Percentiles rank a stretch among this genome's conserved stretches.
phyloP scores from a whole-genome alignment of 2,329 filamentous ascomycete species.

The Neofusicoccum kwambonambiense region DNA sequence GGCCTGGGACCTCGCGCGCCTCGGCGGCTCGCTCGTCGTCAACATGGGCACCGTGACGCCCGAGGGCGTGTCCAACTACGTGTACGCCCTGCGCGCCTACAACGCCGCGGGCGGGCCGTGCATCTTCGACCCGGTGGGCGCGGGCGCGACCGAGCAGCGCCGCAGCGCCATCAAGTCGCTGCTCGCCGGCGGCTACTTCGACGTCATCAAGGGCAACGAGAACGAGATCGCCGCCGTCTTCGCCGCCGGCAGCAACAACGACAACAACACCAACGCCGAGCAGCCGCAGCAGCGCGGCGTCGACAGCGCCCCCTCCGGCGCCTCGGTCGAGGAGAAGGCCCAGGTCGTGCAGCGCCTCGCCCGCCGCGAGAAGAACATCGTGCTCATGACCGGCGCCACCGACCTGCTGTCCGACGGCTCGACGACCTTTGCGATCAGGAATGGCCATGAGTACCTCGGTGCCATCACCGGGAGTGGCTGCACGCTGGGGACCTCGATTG shows the following conservation, averaged over 20 bases:
- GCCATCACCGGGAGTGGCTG: slow-evolving; percentile 76
- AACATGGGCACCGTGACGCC: slow-evolving; percentile 93
- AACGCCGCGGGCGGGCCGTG: slow-evolving; percentile 74
- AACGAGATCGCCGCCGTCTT: slow-evolving; percentile 74
- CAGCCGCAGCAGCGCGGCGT: slow-evolving; percentile 72
- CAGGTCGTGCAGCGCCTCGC: slow-evolving; percentile 67
- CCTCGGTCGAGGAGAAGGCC: slow-evolving; percentile 56
- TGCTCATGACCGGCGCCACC: slow-evolving; percentile 77
- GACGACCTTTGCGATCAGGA: slow-evolving; percentile 65
- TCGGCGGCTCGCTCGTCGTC: slow-evolving; percentile 78
- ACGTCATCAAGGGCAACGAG: slow-evolving; percentile 93
- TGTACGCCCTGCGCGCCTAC: slow-evolving; percentile 75
- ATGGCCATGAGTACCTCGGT: slow-evolving; percentile 72
- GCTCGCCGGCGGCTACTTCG: slow-evolving; percentile 71
- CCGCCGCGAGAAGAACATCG: slow-evolving; percentile 64
- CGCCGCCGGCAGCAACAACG: slow-evolving; percentile 24
- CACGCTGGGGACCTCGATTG: slow-evolving; percentile 77
- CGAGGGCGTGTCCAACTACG: slow-evolving; percentile 69
- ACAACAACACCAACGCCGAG: background rate
- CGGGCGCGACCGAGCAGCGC: slow-evolving; percentile 75
- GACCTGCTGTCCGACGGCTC: slow-evolving; percentile 77
- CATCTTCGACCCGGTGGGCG: slow-evolving; percentile 86
- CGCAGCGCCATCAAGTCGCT: slow-evolving; percentile 69
- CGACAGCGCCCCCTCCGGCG: slow-evolving; percentile 65
- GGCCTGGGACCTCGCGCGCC: slow-evolving; percentile 72